phyloP scores from a whole-genome alignment of 2,329 filamentous ascomycete species.

The Penicillium sclerotiorum region DNA sequence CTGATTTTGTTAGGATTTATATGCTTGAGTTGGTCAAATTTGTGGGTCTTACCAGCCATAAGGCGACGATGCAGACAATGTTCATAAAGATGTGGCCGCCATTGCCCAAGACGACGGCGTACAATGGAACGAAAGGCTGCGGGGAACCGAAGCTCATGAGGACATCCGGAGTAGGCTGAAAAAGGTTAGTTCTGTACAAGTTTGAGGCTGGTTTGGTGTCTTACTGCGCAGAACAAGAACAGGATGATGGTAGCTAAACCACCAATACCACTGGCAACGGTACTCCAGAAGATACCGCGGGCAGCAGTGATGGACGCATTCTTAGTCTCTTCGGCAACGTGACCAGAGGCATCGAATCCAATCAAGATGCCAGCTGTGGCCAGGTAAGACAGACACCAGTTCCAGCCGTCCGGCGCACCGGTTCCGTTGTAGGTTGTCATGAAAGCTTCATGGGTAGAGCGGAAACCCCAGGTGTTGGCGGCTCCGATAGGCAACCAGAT shows the following conservation, averaged over 20 bases:
- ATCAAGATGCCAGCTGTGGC: constrained; percentile 64
- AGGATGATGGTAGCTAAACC: constrained; percentile 60
- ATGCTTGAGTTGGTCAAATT: background rate
- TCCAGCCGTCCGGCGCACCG: constrained; percentile 60
- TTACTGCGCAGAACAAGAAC: constrained; percentile 58
- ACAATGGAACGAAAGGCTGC: constrained; percentile 62
- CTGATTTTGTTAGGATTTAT: constrained; percentile 24
- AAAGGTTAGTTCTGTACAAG: constrained; percentile 4
- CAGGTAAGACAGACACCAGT: constrained; percentile 65
- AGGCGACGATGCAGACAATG: constrained; percentile 47
- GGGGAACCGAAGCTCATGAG: constrained; percentile 58
- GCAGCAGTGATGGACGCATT: constrained; percentile 60
- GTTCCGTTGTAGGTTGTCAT: constrained; percentile 63
- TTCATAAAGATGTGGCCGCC: constrained; percentile 65
- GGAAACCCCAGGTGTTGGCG: constrained; percentile 59
- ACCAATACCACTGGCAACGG: constrained; percentile 58
- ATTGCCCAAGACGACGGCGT: constrained; percentile 58
- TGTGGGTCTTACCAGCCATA: constrained; percentile 24
- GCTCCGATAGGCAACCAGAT: constrained; percentile 64
- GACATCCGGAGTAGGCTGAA: constrained; percentile 55
- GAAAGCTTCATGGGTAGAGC: constrained; percentile 61
- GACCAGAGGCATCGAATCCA: constrained; percentile 63
- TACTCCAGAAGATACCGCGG: constrained; percentile 63
- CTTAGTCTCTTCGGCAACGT: constrained; percentile 64
- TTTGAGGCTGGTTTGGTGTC: background rate